Conservation (phyloP, 2,329 filamentous ascomycete species). For the Zasmidium citrigriseum region DNA sequence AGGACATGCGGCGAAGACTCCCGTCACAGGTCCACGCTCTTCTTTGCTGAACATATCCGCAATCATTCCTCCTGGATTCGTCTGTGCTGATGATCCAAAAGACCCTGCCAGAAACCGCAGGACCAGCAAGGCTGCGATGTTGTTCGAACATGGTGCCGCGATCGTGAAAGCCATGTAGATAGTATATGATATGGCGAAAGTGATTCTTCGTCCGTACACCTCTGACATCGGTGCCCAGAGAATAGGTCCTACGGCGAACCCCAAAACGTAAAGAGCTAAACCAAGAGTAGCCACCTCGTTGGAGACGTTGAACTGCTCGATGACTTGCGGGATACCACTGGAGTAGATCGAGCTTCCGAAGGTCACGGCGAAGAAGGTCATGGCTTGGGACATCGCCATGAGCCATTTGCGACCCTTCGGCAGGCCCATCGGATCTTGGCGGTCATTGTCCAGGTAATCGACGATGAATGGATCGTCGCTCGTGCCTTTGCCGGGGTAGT, state of each 20-base stretch:
- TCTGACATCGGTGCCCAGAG: constrained; percentile 62
- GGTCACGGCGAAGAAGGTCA: constrained; percentile 65
- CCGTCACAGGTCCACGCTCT: constrained; percentile 51
- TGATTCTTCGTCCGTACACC: constrained; percentile 51
- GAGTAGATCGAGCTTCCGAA: constrained; percentile 68
- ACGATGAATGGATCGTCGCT: constrained; percentile 64
- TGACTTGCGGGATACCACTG: constrained; percentile 55
- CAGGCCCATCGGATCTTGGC: constrained; percentile 64
- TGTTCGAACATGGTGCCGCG: constrained; percentile 34
- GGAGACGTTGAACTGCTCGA: constrained; percentile 53
- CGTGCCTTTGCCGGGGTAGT: constrained; percentile 53
- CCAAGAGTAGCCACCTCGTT: constrained; percentile 59
- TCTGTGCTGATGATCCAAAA: constrained; percentile 42
- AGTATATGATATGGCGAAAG: constrained; percentile 35
- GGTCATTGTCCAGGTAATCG: constrained; percentile 65
- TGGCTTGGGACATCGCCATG: constrained; percentile 61
- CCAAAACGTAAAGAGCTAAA: constrained; percentile 64
- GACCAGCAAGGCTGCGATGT: constrained; percentile 43
- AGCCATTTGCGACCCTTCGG: constrained; percentile 60
- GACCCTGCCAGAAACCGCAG: constrained; percentile 45
- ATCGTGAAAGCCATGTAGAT: constrained; percentile 38
- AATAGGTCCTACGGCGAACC: constrained; percentile 55
- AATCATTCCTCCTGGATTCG: constrained; percentile 45
- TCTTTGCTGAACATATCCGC: constrained; percentile 43
- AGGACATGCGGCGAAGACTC: constrained; percentile 65